Evolutionary conservation across 1,284 basidiomycete species (phyloP).

Genomic region (Termitomyces sp.): DNA sequence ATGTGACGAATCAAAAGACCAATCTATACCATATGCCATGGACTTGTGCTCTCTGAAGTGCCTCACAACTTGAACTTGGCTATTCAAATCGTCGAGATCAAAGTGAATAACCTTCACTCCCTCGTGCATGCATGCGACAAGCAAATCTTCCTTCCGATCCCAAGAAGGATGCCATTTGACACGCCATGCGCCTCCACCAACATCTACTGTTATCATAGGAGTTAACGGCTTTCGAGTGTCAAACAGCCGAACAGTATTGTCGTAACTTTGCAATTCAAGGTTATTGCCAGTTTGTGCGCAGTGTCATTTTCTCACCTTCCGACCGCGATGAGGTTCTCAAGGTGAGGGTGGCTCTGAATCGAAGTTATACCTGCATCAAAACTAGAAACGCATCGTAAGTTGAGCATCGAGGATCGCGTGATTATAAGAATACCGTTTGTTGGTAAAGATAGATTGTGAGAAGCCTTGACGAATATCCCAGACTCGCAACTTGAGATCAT

Average conservation of each 20-base stretch:
- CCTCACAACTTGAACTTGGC: constrained; percentile 38
- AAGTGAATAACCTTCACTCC: constrained; percentile 84
- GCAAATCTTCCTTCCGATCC: constrained; percentile 58
- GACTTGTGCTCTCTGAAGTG: constrained; percentile 79
- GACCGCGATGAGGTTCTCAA: constrained; percentile 83
- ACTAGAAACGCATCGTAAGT: constrained; percentile 31
- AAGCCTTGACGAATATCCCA: constrained; percentile 85
- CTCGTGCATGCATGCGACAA: constrained; percentile 96
- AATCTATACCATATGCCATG: constrained; percentile 94
- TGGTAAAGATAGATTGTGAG: constrained; percentile 59
- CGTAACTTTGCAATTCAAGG: constrained; percentile 61
- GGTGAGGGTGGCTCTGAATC: constrained; percentile 79
- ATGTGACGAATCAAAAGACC: constrained; percentile 52
- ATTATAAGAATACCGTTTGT: constrained; percentile 53
- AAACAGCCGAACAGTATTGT: constrained; percentile 78
- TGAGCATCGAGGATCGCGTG: neutral
- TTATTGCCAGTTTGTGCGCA: neutral
- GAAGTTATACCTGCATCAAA: constrained; percentile 94
- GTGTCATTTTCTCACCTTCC: constrained; percentile 61
- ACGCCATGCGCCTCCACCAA: constrained; percentile 94
- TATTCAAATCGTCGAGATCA: constrained; percentile 21
- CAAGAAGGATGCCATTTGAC: constrained; percentile 89
- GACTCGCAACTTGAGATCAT: constrained; percentile 85
- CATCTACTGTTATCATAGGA: constrained; percentile 59
- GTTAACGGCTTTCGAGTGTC: constrained; percentile 69